These are phyloP conservation scores for Naganishia vishniacii DNA, from an alignment of 768 basidiomycete species.

Conservation along the genomic window DNA sequence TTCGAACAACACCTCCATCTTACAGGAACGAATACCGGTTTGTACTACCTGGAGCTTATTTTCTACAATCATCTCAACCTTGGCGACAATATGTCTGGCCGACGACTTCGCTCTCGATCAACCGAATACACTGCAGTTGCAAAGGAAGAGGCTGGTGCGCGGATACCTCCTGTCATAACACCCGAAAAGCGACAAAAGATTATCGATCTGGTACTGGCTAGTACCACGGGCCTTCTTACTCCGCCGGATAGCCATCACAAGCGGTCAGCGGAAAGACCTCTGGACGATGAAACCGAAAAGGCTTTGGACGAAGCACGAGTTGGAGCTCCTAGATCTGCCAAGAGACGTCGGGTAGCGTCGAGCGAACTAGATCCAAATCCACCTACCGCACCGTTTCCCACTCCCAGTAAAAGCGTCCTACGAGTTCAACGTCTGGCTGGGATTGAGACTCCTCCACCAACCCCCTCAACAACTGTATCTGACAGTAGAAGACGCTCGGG, in stretches of 20 bases:
- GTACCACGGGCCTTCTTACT: conserved; percentile 6
- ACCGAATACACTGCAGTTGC: background rate
- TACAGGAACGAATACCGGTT: too few species aligned
- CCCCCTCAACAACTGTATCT: conserved; percentile 27
- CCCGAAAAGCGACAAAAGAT: conserved; percentile 16
- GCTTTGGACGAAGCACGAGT: conserved; percentile 1
- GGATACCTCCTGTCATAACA: background rate
- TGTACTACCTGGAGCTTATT: too few species aligned
- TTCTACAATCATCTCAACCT: too few species aligned
- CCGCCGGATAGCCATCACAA: conserved; percentile 19
- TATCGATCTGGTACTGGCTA: background rate
- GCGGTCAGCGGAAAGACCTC: background rate
- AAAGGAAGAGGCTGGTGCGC: background rate
- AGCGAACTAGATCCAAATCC: conserved; percentile 44
- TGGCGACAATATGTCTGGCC: background rate
- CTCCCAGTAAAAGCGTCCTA: conserved; percentile 29
- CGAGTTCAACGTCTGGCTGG: conserved; percentile 5
- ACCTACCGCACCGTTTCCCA: conserved; percentile 43
- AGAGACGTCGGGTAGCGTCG: background rate
- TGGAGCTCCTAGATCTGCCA: background rate
- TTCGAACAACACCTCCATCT: background rate
- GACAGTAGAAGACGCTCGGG: conserved; percentile 21
- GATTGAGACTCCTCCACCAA: conserved; percentile 25
- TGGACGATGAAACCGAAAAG: background rate
- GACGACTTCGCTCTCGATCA: background rate